Evolutionary conservation across 2,329 filamentous ascomycete genomes (phyloP).

Genomic region (Aspergillus intermedius): DNA sequence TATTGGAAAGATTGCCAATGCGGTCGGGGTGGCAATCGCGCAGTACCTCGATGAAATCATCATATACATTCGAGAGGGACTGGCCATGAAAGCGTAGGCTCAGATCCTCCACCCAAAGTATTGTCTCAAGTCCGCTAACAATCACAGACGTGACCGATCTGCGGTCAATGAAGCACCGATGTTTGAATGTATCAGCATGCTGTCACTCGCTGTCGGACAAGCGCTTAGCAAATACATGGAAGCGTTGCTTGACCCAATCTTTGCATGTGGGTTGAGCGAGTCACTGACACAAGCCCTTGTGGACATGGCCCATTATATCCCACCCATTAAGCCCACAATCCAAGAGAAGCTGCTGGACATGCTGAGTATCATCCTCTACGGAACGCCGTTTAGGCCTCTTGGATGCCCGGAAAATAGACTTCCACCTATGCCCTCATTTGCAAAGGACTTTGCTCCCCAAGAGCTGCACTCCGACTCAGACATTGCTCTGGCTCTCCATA

Average conservation of each 20-base stretch:
- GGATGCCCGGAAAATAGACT: constrained; percentile 87
- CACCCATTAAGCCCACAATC: constrained; percentile 84
- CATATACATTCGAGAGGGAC: constrained; percentile 84
- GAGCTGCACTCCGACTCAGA: constrained; percentile 80
- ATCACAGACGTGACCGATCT: constrained; percentile 44
- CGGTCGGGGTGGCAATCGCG: constrained; percentile 89
- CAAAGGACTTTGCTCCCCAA: constrained; percentile 78
- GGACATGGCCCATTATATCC: constrained; percentile 98
- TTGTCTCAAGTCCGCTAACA: no score
- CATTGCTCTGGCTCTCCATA: constrained; percentile 87
- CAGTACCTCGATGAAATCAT: constrained; percentile 93
- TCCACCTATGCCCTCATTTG: constrained; percentile 71
- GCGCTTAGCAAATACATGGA: constrained; percentile 98
- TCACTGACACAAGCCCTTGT: constrained; percentile 92
- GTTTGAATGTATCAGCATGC: constrained; percentile 95
- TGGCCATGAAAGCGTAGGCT: constrained; percentile 63
- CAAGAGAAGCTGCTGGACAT: constrained; percentile 92
- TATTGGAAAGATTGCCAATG: constrained; percentile 93
- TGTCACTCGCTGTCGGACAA: constrained; percentile 91
- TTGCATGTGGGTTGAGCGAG: constrained; percentile 91
- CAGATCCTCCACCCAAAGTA: no score
- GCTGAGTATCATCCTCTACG: constrained; percentile 87
- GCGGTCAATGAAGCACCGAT: constrained; percentile 64
- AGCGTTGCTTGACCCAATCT: constrained; percentile 88
- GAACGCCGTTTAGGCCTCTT: constrained; percentile 83